phyloP scores from a whole-genome alignment of 129 eudicot genomes.

The Lactuca sativa region DNA sequence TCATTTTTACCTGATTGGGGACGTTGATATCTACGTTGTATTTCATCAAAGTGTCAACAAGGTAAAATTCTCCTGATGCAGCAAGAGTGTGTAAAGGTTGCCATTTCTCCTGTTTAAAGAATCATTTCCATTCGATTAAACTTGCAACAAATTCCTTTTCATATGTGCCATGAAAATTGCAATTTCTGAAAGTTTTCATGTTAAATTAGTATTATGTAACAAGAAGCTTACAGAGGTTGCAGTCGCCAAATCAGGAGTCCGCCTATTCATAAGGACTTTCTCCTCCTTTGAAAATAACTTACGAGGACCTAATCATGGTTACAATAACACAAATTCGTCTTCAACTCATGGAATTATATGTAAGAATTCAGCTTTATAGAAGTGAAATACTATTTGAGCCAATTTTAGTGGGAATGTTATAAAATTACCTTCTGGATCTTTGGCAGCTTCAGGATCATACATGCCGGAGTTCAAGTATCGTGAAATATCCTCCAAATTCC shows the following conservation, averaged over 20 bases:
- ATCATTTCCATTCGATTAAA: slow-evolving; percentile 6
- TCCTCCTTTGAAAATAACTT: slow-evolving; percentile 90
- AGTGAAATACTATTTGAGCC: background rate
- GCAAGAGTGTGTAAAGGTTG: slow-evolving; percentile 86
- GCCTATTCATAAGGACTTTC: slow-evolving; percentile 70
- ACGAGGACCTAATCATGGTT: slow-evolving; percentile 58
- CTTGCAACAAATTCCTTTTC: background rate
- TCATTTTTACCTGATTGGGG: slow-evolving; percentile 54
- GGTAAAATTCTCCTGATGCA: slow-evolving; percentile 89
- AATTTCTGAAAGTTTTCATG: background rate
- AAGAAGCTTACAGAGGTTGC: slow-evolving; percentile 86
- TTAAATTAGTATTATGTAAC: background rate
- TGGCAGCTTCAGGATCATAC: slow-evolving; percentile 63
- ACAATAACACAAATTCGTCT: background rate
- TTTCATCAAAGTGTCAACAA: slow-evolving; percentile 65
- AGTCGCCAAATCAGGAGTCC: slow-evolving; percentile 70
- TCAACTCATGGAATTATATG: background rate
- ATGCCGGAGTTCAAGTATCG: slow-evolving; percentile 55
- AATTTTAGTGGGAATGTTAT: background rate
- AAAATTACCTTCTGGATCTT: slow-evolving; percentile 54
- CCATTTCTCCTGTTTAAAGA: slow-evolving; percentile 78
- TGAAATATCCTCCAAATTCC: slow-evolving; percentile 74
- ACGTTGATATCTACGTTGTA: slow-evolving; percentile 63
- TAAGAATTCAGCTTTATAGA: background rate
- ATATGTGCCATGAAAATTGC: background rate